These are phyloP conservation scores for Zygoascus sp. DNA, from an alignment of 1,139 yeast genomes.

Conservation along the genomic window DNA sequence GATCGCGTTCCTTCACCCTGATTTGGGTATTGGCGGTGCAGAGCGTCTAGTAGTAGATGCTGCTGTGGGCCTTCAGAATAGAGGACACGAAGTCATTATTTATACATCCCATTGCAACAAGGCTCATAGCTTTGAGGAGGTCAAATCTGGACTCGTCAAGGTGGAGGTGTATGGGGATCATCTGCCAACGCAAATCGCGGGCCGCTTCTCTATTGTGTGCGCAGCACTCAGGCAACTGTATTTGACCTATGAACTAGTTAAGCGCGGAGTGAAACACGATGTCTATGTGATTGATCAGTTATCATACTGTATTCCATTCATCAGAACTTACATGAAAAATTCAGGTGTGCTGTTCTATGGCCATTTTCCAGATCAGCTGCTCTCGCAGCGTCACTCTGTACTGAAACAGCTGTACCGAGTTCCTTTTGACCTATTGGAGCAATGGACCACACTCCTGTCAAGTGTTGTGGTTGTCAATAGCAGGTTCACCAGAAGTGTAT, in stretches of 20 bases:
- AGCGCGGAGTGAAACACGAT: conserved; percentile 55
- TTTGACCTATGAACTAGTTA: conserved; percentile 48
- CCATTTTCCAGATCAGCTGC: conserved; percentile 88
- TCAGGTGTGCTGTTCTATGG: conserved; percentile 73
- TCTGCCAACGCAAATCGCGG: conserved; percentile 64
- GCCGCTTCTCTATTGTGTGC: conserved; percentile 71
- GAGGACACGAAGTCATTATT: conserved; percentile 61
- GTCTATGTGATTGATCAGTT: conserved; percentile 83
- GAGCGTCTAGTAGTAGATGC: conserved; percentile 94
- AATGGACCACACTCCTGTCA: conserved; percentile 69
- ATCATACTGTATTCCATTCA: conserved; percentile 75
- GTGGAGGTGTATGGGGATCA: conserved; percentile 76
- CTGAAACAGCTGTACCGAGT: conserved; percentile 63
- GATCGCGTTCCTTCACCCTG: conserved; percentile 92
- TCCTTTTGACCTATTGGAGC: conserved; percentile 81
- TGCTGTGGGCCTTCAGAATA: conserved; percentile 75
- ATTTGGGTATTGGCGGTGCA: conserved; percentile 93
- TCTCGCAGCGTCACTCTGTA: conserved; percentile 56
- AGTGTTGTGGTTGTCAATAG: conserved; percentile 86
- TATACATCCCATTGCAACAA: conserved; percentile 89
- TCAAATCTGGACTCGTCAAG: conserved; percentile 48
- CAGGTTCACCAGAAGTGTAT: conserved; percentile 68
- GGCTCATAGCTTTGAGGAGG: conserved; percentile 87
- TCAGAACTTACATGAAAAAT: conserved; percentile 42
- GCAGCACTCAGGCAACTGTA: conserved; percentile 81